Base-by-base conservation (phyloP, 2,329 filamentous ascomycete species). In the Ophiostoma montium region DNA sequence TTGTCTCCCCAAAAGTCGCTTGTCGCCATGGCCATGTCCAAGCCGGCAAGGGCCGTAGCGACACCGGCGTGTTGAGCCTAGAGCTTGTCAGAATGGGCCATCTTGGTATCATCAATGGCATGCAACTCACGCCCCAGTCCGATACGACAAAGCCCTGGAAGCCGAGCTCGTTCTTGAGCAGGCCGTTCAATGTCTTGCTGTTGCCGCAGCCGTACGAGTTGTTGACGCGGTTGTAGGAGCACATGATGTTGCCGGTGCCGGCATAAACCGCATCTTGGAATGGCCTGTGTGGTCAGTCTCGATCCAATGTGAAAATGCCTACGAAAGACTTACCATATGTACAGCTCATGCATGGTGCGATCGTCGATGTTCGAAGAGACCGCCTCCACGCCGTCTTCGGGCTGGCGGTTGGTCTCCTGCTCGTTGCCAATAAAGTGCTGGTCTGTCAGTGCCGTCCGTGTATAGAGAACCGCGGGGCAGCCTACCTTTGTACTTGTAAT, bases 11-110 rank as follows among this genome's bases (percentile, higher is more conserved):
- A 76, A 48, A 63, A 65, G 0, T 52, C 45, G 3, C 57, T 57
- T 9, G 54, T 63, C 0, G 80, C 81, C 83, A 87, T 86, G 11
- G 72, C 74, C 74, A 86, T 78, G 58, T 87, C 83, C 27, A 88
- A 61, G 27, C 84, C 84, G 3, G 80, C 78, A 49, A 80, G 63
- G 1, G 80, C 71, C 5, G 72, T 72, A 1, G 71, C 71, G 11
- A 82, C 72, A 33, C 81, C 80, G 0, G 75, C 67, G 54, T 84
- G 80, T 49, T 83, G 80, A 1, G 79, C 82, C 23, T 27, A 27
- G 23, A 27, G 23, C 8, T 27, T 27, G 23, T 27, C 23, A 27
- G 23, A 27, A 27, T 27, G 4, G 23, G n/a, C n/a, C n/a, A n/a
- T n/a, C n/a, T n/a, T n/a, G n/a, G n/a, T n/a, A 27, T 5, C 23